Base-by-base conservation (phyloP, 2,329 filamentous ascomycete genomes). In the Delphinella strobiligena region DNA sequence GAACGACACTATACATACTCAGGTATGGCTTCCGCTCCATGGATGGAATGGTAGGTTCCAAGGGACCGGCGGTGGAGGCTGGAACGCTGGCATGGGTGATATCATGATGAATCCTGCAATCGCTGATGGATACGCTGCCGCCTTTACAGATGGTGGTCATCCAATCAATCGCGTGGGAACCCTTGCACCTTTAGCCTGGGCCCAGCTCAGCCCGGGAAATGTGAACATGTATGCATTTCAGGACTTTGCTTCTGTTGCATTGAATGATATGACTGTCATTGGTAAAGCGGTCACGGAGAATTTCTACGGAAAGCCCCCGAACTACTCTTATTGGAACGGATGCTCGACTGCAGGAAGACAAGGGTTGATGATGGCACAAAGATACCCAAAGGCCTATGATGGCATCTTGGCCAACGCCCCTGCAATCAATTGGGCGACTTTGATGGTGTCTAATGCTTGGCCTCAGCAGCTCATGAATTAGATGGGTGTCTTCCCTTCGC, bases 401-500 rank as follows among this genome's bases (percentile, higher is more conserved):
- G 61, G 62, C 15, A 64, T 67, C 37, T 40, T 62, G 3, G 61
- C 63, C 4, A 42, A 45, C 4, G 55, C 61, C 1, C 62, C 63
- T 10, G 61, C 61, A 2, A 54, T 63, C 34, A 59, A 63, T 37
- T 61, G 54, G 56, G 45, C 46, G 4, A 52, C 45, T 1, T 55
- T 59, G 37, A 18, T 56, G 5, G 34, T 51, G 1, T 48, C 53
- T 1, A 49, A 51, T 12, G 49, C 45, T 37, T 31, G 46, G 47
- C 44, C 50, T 12, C 44, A 49, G 40, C 36, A 44, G 12, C 32
- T 50, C 16, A 54, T 54, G 49, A 41, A 47, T 14, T 4, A 16
- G 5, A 3, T 36, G 8, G 3, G 22, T 2, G 11, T 12, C 7
- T 7, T 12, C 7, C 7, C 56, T 9, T 43, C 44, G 7, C 30